A percentile compares a stretch with the other conserved stretches of the same genome.
These are phyloP conservation scores for Fusarium duplospermum DNA, from an alignment of 2,329 filamentous ascomycete genomes.

Conservation along the genomic window DNA sequence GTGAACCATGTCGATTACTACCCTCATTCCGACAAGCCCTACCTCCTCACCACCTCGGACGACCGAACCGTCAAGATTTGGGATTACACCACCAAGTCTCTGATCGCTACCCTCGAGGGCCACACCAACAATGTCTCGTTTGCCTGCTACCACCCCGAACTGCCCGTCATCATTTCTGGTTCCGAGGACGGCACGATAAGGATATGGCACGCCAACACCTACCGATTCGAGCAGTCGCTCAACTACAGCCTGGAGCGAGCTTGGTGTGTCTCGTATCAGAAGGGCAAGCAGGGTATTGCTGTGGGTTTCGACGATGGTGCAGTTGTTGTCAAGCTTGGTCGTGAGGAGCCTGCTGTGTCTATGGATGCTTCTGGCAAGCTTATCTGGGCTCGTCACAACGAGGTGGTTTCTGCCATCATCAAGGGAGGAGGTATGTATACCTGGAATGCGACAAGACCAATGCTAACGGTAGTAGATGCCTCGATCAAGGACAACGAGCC, in stretches of 20 bases:
- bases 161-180: slow-evolving; percentile 96
- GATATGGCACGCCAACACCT: slow-evolving; percentile 99
- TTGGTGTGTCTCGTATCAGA: slow-evolving; percentile 97
- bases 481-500: slow-evolving; percentile 88
- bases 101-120: slow-evolving; percentile 95
- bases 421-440: slow-evolving; percentile 76
- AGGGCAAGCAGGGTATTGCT: slow-evolving; percentile 92
- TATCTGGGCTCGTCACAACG: slow-evolving; percentile 95
- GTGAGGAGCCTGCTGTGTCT: slow-evolving; percentile 95
- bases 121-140: slow-evolving; percentile 99
- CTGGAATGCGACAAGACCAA: background rate
- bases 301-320: slow-evolving; percentile 98
- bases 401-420: slow-evolving; percentile 94
- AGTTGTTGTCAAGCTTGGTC: slow-evolving; percentile 96
- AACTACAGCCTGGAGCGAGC: slow-evolving; percentile 96
- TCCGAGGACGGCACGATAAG: slow-evolving; percentile 98
- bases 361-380: slow-evolving; percentile 98
- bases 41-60: slow-evolving; percentile 95
- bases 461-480: slow-evolving; percentile 67
- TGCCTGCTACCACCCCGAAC: slow-evolving; percentile 95
- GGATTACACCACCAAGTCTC: slow-evolving; percentile 98
- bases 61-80: slow-evolving; percentile 97
- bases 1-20: slow-evolving; percentile 98
- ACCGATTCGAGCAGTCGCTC: slow-evolving; percentile 92
- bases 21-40: slow-evolving; percentile 79